A percentile compares a stretch with the other conserved stretches of the same genome.
Conservation (phyloP, 441 rosid species). For the Daphne laureola region DNA sequence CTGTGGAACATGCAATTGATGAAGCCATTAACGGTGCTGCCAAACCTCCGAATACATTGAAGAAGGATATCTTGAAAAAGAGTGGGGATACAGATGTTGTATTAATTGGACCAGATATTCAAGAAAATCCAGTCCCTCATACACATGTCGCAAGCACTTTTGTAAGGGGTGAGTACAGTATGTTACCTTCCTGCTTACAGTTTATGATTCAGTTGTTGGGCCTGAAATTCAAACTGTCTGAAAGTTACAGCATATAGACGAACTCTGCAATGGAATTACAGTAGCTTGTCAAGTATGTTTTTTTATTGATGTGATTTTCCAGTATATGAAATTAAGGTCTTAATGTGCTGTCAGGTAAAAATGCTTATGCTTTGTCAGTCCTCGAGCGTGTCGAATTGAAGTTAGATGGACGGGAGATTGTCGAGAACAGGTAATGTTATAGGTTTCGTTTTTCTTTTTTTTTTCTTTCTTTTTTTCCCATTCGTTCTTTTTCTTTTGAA, state of each 20-base stretch:
- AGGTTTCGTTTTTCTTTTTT: too few relatives aligned
- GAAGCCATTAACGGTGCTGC: slow-evolving; percentile 23
- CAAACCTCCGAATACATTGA: slow-evolving; percentile 29
- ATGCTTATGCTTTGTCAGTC: slow-evolving; percentile 87
- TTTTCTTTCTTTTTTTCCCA: too few relatives aligned
- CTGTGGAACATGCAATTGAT: slow-evolving; percentile 20
- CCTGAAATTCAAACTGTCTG: too few relatives aligned
- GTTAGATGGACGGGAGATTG: slow-evolving; percentile 75
- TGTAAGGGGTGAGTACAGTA: slow-evolving; percentile 52
- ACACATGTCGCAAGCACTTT: slow-evolving; percentile 29
- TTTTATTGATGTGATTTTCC: too few relatives aligned
- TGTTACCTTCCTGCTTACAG: slow-evolving; percentile 3
- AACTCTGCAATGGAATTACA: neutral
- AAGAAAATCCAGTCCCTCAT: slow-evolving; percentile 32
- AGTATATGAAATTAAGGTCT: too few relatives aligned
- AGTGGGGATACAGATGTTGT: slow-evolving; percentile 31
- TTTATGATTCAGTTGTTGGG: too few relatives aligned
- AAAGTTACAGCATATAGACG: too few relatives aligned
- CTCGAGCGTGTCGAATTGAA: slow-evolving; percentile 78
- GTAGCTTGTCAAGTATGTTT: too few relatives aligned
- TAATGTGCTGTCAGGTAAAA: slow-evolving; percentile 49
- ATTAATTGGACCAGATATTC: slow-evolving; percentile 25
- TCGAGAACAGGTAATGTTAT: slow-evolving; percentile 45
- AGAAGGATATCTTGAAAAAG: slow-evolving; percentile 23
- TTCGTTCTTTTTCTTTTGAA: too few relatives aligned